phyloP scores from a whole-genome alignment of 2,329 filamentous ascomycete genomes.

The Aspergillus melleus region DNA sequence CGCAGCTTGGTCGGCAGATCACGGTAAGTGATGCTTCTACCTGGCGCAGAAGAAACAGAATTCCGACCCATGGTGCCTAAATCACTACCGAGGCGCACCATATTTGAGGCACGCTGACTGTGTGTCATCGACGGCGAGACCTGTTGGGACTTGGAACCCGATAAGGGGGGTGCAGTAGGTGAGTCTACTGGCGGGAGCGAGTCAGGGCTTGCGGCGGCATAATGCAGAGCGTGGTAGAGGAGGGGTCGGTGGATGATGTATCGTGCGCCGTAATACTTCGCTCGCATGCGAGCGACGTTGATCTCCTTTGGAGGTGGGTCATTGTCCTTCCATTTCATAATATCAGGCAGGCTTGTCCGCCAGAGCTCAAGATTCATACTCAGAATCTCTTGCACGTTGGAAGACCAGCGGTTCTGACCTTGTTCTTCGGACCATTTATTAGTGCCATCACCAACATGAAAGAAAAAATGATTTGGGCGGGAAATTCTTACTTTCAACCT shows the following conservation, averaged over 20 bases:
- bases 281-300: slow-evolving; percentile 77
- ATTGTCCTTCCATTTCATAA: slow-evolving; percentile 63
- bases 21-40: slow-evolving; percentile 13
- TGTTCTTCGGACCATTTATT: slow-evolving; percentile 18
- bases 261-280: slow-evolving; percentile 90
- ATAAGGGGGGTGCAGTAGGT: slow-evolving; percentile 29
- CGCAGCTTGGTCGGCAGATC: slow-evolving; percentile 48
- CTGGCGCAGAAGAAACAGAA: slow-evolving; percentile 2
- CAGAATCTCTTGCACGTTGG: slow-evolving; percentile 41
- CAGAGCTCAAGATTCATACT: slow-evolving; percentile 55
- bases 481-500: slow-evolving; percentile 33
- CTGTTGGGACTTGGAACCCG: slow-evolving; percentile 33
- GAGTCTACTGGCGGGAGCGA: slow-evolving; percentile 30
- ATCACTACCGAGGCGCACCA: slow-evolving; percentile 35
- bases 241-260: slow-evolving; percentile 88
- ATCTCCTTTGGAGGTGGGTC: slow-evolving; percentile 75
- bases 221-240: slow-evolving; percentile 60
- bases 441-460: background rate
- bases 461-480: background rate
- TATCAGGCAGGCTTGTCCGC: slow-evolving; percentile 50
- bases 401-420: slow-evolving; percentile 38
- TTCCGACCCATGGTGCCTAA: slow-evolving; percentile 31
- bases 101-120: slow-evolving; percentile 28
- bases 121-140: slow-evolving; percentile 38
- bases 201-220: slow-evolving; percentile 45